These are phyloP conservation scores for Spirogloea muscicola DNA, from an alignment of 139 green algal species.

Conservation along the genomic window DNA sequence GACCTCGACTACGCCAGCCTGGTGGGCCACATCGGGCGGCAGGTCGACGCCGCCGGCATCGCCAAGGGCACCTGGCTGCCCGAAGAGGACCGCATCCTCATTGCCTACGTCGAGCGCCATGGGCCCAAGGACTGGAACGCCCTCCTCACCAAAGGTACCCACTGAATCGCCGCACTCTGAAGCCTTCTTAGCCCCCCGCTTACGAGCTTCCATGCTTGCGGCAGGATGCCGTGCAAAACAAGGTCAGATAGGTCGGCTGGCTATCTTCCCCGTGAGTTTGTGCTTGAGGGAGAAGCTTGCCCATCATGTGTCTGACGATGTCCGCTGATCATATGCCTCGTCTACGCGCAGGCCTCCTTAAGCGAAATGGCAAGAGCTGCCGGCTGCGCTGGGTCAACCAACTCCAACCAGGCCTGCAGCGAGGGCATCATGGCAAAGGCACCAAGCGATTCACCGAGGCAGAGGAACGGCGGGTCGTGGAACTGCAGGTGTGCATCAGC, in stretches of 20 bases:
- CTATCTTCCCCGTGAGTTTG: too few species aligned
- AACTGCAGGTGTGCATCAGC: constrained; percentile 11
- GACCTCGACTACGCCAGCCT: too few species aligned
- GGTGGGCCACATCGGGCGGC: too few species aligned
- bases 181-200: too few species aligned
- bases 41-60: constrained; percentile 4
- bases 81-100: constrained; percentile 39
- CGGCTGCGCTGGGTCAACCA: constrained; percentile 42
- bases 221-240: too few species aligned
- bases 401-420: constrained; percentile 33
- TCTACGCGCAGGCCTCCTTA: too few species aligned
- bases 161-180: too few species aligned
- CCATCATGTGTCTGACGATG: too few species aligned
- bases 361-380: constrained; percentile 40
- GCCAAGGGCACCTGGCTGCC: constrained; percentile 40
- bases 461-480: constrained; percentile 9
- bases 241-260: too few species aligned
- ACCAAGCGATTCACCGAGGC: constrained; percentile 33
- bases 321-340: too few species aligned
- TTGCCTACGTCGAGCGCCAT: constrained; percentile 24
- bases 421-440: constrained; percentile 15
- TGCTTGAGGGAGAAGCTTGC: too few species aligned
- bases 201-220: too few species aligned
- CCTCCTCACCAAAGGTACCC: constrained; percentile 18
- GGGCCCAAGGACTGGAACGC: constrained; percentile 44